phyloP scores from a whole-genome alignment of 2,329 filamentous ascomycete species.

The Cladophialophora bantiana region DNA sequence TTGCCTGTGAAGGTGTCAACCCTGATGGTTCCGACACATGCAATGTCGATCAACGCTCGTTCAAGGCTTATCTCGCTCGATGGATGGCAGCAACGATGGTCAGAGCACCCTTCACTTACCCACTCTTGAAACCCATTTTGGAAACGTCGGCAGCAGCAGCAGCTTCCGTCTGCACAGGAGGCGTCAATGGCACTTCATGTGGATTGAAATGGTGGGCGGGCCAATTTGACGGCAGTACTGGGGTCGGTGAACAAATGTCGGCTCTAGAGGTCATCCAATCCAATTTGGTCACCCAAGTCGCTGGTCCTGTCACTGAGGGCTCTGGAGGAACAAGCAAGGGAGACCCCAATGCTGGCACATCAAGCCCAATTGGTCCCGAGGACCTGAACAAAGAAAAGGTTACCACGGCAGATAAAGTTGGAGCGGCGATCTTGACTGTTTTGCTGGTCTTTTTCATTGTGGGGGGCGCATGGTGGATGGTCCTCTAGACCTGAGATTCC shows the following conservation, averaged over 20 bases:
- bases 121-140: conserved; percentile 61
- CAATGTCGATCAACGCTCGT: conserved; percentile 69
- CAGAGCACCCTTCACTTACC: conserved; percentile 63
- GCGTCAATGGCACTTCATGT: conserved; percentile 52
- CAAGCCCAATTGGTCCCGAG: conserved; percentile 33
- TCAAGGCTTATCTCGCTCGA: conserved; percentile 70
- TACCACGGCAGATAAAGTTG: conserved; percentile 48
- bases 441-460: conserved; percentile 37
- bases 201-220: conserved; percentile 51
- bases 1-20: conserved; percentile 61
- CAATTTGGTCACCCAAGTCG: conserved; percentile 53
- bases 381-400: conserved; percentile 40
- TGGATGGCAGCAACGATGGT: conserved; percentile 66
- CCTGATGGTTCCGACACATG: conserved; percentile 51
- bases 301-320: conserved; percentile 53
- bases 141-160: conserved; percentile 61
- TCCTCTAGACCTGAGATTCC: conserved; percentile 26
- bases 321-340: conserved; percentile 66
- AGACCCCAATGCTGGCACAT: conserved; percentile 52
- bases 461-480: conserved; percentile 41
- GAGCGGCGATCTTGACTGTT: conserved; percentile 47
- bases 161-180: conserved; percentile 61
- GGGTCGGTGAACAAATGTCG: conserved; percentile 52
- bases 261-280: conserved; percentile 66
- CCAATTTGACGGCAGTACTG: conserved; percentile 47